Evolutionary conservation across 2,329 filamentous ascomycete genomes (phyloP).

Genomic region (Cryphonectria parasitica): DNA sequence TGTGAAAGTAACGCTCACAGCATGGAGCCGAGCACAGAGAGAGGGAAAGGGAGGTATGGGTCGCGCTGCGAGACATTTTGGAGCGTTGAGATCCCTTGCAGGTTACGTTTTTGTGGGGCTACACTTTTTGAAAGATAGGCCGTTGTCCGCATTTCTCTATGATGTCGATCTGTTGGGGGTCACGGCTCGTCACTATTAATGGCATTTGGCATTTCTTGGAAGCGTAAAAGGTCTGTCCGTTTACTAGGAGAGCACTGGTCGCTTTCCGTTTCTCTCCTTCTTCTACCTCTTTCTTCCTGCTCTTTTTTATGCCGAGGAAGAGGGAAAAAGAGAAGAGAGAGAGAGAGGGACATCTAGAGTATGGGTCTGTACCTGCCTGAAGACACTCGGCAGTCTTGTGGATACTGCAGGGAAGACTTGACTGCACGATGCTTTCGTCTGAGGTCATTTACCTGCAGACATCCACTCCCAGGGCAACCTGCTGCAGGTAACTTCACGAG

Average conservation of each 20-base stretch:
- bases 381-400: constrained; percentile 9
- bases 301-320: neutral
- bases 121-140: neutral
- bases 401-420: constrained; percentile 2
- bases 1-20: neutral
- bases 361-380: too few species aligned
- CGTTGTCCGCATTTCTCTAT: neutral
- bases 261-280: neutral
- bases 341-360: too few species aligned
- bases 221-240: neutral
- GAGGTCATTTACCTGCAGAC: neutral
- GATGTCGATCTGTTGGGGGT: neutral
- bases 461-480: constrained; percentile 14
- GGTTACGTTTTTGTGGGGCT: neutral
- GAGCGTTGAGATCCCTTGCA: neutral
- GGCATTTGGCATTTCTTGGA: neutral
- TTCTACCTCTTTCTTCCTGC: neutral
- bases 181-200: neutral
- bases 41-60: neutral
- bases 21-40: neutral
- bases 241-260: neutral
- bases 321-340: neutral
- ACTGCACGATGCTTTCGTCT: constrained; percentile 2
- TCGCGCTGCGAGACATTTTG: neutral
- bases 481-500: constrained; percentile 13